Evolutionary conservation across 1,284 basidiomycete species (phyloP).

Genomic region (Microbotryomycetes sp.): DNA sequence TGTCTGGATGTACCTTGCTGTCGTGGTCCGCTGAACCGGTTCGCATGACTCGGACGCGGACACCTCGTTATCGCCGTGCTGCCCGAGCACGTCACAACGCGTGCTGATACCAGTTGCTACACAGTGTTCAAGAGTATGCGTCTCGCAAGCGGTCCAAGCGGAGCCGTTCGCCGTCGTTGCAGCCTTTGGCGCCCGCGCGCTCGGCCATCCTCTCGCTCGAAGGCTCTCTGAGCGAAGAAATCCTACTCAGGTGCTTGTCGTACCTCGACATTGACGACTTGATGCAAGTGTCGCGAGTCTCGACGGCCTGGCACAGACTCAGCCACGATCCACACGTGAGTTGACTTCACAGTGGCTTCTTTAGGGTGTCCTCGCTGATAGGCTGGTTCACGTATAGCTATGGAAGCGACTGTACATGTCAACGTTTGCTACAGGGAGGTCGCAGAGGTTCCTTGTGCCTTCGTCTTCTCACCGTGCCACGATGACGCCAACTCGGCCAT

Average conservation of each 20-base stretch:
- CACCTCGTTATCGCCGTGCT: too few species aligned
- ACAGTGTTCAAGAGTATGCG: too few species aligned
- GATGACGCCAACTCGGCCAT: slow-evolving; percentile 11
- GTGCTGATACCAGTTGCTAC: too few species aligned
- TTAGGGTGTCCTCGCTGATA: too few species aligned
- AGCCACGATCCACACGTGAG: slow-evolving; percentile 21
- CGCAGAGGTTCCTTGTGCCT: too few species aligned
- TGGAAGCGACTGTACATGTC: slow-evolving; percentile 27
- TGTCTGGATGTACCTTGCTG: too few species aligned
- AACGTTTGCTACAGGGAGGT: slow-evolving; percentile 16
- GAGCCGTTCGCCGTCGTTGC: too few species aligned
- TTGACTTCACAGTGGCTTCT: neutral
- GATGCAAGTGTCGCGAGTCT: slow-evolving; percentile 13
- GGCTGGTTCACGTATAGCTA: slow-evolving; percentile 26
- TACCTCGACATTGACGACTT: slow-evolving; percentile 21
- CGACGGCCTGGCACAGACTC: slow-evolving; percentile 19
- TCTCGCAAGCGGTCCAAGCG: too few species aligned
- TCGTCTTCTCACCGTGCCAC: neutral
- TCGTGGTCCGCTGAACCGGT: too few species aligned
- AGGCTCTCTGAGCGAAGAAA: slow-evolving; percentile 20
- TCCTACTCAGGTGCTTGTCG: slow-evolving; percentile 22
- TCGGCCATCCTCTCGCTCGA: slow-evolving; percentile 8
- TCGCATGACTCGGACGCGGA: too few species aligned
- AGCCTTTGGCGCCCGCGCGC: too few species aligned
- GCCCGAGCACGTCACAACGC: too few species aligned